Percentiles rank a stretch among this genome's conserved stretches.
Conservation (phyloP, 2,329 filamentous ascomycete genomes). For the Hypocreales sp. region DNA sequence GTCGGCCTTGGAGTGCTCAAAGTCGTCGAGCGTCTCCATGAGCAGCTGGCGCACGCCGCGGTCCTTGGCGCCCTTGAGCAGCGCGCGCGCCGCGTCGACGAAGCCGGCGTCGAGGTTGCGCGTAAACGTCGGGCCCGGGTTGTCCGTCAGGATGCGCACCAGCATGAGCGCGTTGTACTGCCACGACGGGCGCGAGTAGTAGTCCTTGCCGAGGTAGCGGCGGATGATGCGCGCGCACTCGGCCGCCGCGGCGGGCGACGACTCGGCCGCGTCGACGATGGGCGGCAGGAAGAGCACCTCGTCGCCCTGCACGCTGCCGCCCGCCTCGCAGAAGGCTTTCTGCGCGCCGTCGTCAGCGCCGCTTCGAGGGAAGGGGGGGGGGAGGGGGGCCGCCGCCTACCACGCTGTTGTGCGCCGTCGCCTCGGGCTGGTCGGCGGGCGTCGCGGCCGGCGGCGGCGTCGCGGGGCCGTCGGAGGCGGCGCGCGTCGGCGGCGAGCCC, state of each 20-base stretch:
- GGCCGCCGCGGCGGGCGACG: slow-evolving; percentile 69
- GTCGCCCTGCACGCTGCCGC: slow-evolving; percentile 53
- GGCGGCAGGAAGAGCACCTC: slow-evolving; percentile 85
- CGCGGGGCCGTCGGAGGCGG: no score
- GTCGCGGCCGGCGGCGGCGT: slow-evolving; percentile 8
- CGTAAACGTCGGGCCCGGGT: slow-evolving; percentile 84
- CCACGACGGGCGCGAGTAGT: slow-evolving; percentile 47
- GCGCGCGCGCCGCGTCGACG: slow-evolving; percentile 55
- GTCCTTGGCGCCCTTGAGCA: slow-evolving; percentile 58
- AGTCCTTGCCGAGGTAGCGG: slow-evolving; percentile 64
- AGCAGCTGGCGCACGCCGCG: slow-evolving; percentile 70
- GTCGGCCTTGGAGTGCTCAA: slow-evolving; percentile 54
- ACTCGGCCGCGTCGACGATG: slow-evolving; percentile 91
- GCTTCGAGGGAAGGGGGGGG: not conserved
- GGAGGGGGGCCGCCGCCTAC: slow-evolving; percentile 26
- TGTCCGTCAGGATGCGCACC: slow-evolving; percentile 78
- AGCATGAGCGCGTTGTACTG: slow-evolving; percentile 98
- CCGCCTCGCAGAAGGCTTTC: slow-evolving; percentile 72
- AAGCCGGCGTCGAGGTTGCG: slow-evolving; percentile 80
- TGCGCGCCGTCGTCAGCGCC: slow-evolving; percentile 19
- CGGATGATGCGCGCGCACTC: slow-evolving; percentile 70
- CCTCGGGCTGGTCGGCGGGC: slow-evolving; percentile 48
- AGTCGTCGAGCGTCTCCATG: slow-evolving; percentile 69
- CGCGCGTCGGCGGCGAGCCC: no score
- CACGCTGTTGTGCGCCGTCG: slow-evolving; percentile 48